Conservation (phyloP, 768 basidiomycete species). For the Tricholomella constricta region DNA sequence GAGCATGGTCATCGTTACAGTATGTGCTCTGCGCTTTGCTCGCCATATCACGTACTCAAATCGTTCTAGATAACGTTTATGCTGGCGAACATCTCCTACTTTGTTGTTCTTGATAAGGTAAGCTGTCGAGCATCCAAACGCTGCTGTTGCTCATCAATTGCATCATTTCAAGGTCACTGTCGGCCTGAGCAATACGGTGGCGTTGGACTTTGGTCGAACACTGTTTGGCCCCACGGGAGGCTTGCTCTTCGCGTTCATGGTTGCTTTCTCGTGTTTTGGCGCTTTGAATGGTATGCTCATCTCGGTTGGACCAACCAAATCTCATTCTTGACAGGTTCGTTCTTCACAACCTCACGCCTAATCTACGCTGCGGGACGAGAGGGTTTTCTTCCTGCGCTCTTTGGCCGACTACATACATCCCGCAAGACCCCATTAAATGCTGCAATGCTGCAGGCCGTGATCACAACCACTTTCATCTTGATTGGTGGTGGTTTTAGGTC, state of each 20-base stretch:
- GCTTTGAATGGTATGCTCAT: constrained; percentile 76
- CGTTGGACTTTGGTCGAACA: constrained; percentile 88
- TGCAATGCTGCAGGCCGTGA: constrained; percentile 70
- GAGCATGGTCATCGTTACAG: constrained; percentile 85
- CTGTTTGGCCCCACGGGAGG: constrained; percentile 89
- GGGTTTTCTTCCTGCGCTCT: constrained; percentile 81
- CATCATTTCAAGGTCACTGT: constrained; percentile 51
- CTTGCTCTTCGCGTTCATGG: constrained; percentile 83
- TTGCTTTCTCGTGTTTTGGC: constrained; percentile 94
- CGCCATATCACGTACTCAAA: neutral
- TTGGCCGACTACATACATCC: constrained; percentile 72
- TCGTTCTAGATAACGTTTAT: constrained; percentile 66
- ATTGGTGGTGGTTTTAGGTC: constrained; percentile 89
- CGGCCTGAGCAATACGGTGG: constrained; percentile 81
- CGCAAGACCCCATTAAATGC: constrained; percentile 90
- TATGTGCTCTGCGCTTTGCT: constrained; percentile 34
- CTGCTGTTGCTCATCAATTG: neutral
- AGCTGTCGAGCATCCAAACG: constrained; percentile 10
- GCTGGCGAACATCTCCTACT: constrained; percentile 86
- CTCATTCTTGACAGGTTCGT: constrained; percentile 47
- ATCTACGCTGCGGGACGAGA: constrained; percentile 90
- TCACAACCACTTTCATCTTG: constrained; percentile 79
- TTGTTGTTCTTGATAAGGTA: constrained; percentile 88
- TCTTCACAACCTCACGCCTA: constrained; percentile 79
- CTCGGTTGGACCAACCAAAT: neutral